phyloP scores from a whole-genome alignment of 495 filamentous ascomycete species.

The Schizothecium vesticola region DNA sequence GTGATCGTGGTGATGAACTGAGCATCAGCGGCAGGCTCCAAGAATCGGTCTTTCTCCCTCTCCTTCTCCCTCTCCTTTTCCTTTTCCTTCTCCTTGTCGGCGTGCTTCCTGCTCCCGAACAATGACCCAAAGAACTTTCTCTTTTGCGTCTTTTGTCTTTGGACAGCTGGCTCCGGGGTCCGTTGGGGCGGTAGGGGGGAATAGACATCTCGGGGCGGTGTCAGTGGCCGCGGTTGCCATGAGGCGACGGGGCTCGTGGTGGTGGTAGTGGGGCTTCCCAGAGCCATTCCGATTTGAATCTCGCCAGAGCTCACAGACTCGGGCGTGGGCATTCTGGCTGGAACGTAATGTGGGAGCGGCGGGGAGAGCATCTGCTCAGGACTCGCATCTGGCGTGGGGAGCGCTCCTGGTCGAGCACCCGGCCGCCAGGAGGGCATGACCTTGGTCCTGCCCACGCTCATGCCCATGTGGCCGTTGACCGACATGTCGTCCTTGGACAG shows the following conservation, averaged over 20 bases:
- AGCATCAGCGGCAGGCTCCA: conserved; percentile 7
- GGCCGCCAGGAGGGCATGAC: conserved; percentile 20
- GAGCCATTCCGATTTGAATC: conserved; percentile 52
- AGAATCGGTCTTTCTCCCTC: not conserved
- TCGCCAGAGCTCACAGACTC: conserved; percentile 36
- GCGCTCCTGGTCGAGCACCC: conserved; percentile 23
- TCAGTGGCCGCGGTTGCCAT: conserved; percentile 20
- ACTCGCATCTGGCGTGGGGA: conserved; percentile 42
- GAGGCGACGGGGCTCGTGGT: conserved; percentile 11
- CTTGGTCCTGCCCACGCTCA: conserved; percentile 13
- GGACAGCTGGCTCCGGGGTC: conserved; percentile 26
- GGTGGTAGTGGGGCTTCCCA: conserved; percentile 48
- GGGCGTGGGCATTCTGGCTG: conserved; percentile 32
- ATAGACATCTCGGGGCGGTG: conserved; percentile 12
- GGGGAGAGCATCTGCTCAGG: conserved; percentile 25
- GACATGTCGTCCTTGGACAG: conserved; percentile 48
- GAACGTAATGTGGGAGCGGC: conserved; percentile 20
- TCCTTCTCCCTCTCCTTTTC: not conserved
- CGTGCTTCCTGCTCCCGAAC: conserved; percentile 42
- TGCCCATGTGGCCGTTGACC: conserved; percentile 24
- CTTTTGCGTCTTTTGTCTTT: conserved; percentile 39
- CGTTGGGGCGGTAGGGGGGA: conserved; percentile 23
- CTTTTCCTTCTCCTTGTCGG: conserved; percentile 19
- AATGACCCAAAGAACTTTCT: conserved; percentile 45
- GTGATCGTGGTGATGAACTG: conserved; percentile 9